Evolutionary conservation across 2,329 filamentous ascomycete genomes (phyloP), one percentile per base, ranked within the genome.

Genomic region (Apiospora aurea): DNA sequence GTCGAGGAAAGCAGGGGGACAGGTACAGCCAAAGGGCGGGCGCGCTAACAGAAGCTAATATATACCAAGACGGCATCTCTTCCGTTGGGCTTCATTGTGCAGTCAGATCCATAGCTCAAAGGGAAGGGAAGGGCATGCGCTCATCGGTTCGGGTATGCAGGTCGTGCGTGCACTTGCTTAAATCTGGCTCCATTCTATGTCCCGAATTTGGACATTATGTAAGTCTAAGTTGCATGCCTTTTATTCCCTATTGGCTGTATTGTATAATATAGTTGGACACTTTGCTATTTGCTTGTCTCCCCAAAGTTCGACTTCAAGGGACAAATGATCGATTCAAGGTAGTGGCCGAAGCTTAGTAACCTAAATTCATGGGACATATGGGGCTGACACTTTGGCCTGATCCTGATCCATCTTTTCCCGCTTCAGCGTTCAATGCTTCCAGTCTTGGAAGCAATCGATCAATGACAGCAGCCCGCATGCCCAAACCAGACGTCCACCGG

Each of bases 11-110:
- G 26, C 26, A 29, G 26, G 26, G 3, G 26, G 57, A 41, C 57
- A 41, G 57, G 57, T 64, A n/a, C 57, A n/a, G 18, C 57, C 57
- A 24, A 41, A 41, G 57, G 34, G 57, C 34, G 57, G 34, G 57
- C 34, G 18, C 57, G 21, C 57, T 64, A 64, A 29, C 18, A n/a
- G 29, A 34, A 64, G 34, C 57, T 64, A 24, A 41, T 64, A 21
- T 64, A 34, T 24, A 64, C 34, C 41, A 64, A 64, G 34, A 51
- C 57, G 57, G 57, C 57, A 41, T n/a, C 29, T 64, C 26, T 41
- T 21, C 57, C 57, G 57, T 38, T 10, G 29, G 29, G 34, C 34
- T n/a, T 34, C 18, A 11, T 38, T 29, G 26, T 29, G 26, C n/a
- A n/a, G n/a, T n/a, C n/a, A n/a, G n/a, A n/a, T n/a, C n/a, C n/a